Evolutionary conservation across 768 basidiomycete species (phyloP), one percentile per base, ranked within the genome.

Genomic region (Termitomyces heimii): DNA sequence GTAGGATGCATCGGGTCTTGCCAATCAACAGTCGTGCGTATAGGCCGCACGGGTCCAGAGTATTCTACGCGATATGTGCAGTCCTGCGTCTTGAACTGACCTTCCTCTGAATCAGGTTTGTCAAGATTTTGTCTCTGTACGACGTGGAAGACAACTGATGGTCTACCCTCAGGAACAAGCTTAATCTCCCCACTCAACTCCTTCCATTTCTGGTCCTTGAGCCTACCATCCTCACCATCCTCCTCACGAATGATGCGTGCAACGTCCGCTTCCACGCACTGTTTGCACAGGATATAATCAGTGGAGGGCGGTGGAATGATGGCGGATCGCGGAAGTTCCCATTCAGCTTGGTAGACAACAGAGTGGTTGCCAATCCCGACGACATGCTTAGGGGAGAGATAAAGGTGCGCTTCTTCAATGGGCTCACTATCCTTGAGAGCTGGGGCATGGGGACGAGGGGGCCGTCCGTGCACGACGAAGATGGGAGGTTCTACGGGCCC

Each of bases 351-450:
- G 62, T 81, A 79, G 0, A 82, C 79, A 37, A 67, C 43, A 0
- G 84, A 85, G 62, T 86, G 85, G 62, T 81, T 62, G 0, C 85
- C 84, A 0, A 10, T 1, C 5, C 83, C 84, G 6, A 75, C 60
- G n/a, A 16, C 45, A 31, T 73, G 62, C 0, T 43, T 37, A 0
- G 75, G 73, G 1, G 74, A 73, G 50, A 86, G 59, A 54, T 82
- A 80, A 20, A 85, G 69, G 62, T 85, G 81, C 1, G 76, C 78
- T 52, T 75, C 78, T 24, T 68, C 68, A 4, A 66, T 42, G 14
- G 65, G 37, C 39, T 66, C 22, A 5, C 50, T 20, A 2, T 29
- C 16, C 6, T 24, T 29, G 4, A 35, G 18, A 5, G 20, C 14
- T 4, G 43, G 26, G 10, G 51, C 13, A 3, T 22, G 16, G 26